Evolutionary conservation across 495 filamentous ascomycete genomes (phyloP).

Genomic region (Lasiosphaeris hirsuta): DNA sequence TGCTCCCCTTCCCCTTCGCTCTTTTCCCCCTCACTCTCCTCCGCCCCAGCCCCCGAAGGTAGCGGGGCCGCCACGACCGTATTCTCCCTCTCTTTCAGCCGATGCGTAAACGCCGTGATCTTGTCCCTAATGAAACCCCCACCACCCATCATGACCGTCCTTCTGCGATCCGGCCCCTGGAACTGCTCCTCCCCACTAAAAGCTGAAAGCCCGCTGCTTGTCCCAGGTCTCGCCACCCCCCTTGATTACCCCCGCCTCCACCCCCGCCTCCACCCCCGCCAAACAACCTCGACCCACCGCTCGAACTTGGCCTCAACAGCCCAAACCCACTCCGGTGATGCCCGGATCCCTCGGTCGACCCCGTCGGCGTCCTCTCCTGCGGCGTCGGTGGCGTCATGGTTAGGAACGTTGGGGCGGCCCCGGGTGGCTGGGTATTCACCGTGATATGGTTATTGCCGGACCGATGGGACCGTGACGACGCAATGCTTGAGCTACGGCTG

Average conservation of each 20-base stretch:
- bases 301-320: slow-evolving; percentile 29
- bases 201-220: slow-evolving; percentile 14
- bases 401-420: slow-evolving; percentile 33
- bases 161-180: slow-evolving; percentile 17
- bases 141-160: slow-evolving; percentile 22
- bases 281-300: slow-evolving; percentile 27
- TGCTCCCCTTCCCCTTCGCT: slow-evolving; percentile 9
- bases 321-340: slow-evolving; percentile 13
- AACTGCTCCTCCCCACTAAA: background rate
- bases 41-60: slow-evolving; percentile 1
- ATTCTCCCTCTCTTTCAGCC: slow-evolving; percentile 36
- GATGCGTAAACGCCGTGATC: slow-evolving; percentile 34
- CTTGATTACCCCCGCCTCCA: too few species aligned
- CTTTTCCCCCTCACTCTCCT: slow-evolving; percentile 1
- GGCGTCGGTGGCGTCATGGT: slow-evolving; percentile 43
- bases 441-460: slow-evolving; percentile 20
- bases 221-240: slow-evolving; percentile 14
- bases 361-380: slow-evolving; percentile 11
- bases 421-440: slow-evolving; percentile 19
- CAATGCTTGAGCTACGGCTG: slow-evolving; percentile 46
- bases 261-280: slow-evolving; percentile 11
- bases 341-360: slow-evolving; percentile 5
- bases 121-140: slow-evolving; percentile 39
- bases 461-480: slow-evolving; percentile 41
- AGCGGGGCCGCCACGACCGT: slow-evolving; percentile 3